phyloP scores from a whole-genome alignment of 495 filamentous ascomycete species.

The Neurospora sublineolata region DNA sequence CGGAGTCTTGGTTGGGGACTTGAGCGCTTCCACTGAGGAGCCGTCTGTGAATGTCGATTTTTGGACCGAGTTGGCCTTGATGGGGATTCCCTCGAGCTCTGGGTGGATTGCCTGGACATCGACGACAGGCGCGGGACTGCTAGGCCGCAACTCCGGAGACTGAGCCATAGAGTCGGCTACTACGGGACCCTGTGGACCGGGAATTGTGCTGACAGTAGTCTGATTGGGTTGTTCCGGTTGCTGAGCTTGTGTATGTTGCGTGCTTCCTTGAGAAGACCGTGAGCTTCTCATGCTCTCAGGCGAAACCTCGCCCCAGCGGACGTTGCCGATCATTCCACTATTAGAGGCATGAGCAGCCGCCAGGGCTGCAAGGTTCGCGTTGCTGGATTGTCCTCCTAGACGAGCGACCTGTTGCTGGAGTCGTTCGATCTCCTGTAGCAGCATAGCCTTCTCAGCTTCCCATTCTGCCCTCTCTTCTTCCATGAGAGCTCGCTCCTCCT shows the following conservation, averaged over 20 bases:
- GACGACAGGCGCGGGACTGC: slow-evolving; percentile 23
- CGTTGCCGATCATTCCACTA: slow-evolving; percentile 17
- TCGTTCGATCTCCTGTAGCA: slow-evolving; percentile 16
- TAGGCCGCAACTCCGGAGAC: slow-evolving; percentile 8
- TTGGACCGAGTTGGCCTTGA: slow-evolving; percentile 29
- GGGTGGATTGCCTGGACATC: slow-evolving; percentile 36
- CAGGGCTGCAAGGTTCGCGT: slow-evolving; percentile 7
- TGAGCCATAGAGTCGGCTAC: slow-evolving; percentile 8
- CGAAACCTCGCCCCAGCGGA: slow-evolving; percentile 8
- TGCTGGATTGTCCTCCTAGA: slow-evolving; percentile 11
- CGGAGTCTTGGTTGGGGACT: slow-evolving; percentile 12
- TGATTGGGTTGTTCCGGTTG: background rate
- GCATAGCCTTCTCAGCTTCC: slow-evolving; percentile 22
- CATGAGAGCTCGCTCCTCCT: slow-evolving; percentile 34
- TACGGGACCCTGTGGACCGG: background rate
- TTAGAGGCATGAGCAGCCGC: slow-evolving; percentile 4
- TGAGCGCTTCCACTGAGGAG: slow-evolving; percentile 11
- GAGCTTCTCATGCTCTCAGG: slow-evolving; percentile 20
- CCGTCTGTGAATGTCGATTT: slow-evolving; percentile 31
- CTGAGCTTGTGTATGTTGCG: background rate
- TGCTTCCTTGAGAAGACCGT: slow-evolving; percentile 15
- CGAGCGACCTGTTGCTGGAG: slow-evolving; percentile 23
- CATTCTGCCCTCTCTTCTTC: slow-evolving; percentile 31
- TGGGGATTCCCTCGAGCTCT: slow-evolving; percentile 33
- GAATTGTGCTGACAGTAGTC: background rate